Conservation (phyloP, 257 asterid genomes). For the Nicotiana otophora region DNA sequence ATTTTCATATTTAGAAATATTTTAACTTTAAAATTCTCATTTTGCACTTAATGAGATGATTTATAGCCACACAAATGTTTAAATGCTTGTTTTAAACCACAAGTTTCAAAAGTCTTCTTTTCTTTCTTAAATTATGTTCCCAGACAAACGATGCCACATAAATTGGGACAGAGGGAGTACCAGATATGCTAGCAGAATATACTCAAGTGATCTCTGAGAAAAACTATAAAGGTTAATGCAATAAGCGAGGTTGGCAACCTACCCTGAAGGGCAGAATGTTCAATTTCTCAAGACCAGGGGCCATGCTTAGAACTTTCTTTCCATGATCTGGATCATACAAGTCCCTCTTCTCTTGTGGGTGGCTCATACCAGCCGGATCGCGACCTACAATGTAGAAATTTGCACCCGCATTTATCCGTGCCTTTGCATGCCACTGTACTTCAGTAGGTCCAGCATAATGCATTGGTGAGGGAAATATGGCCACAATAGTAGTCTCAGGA, state of each 20-base stretch:
- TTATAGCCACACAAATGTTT: too few species aligned
- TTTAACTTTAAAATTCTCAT: too few species aligned
- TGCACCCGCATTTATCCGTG: conserved; percentile 81
- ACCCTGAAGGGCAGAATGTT: conserved; percentile 83
- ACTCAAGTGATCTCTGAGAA: neutral
- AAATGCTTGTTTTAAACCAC: too few species aligned
- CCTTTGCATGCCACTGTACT: conserved; percentile 96
- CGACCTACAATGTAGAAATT: conserved; percentile 90
- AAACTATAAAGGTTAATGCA: neutral
- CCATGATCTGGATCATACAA: conserved; percentile 85
- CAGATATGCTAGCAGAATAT: neutral
- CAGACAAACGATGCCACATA: too few species aligned
- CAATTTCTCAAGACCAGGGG: conserved; percentile 76
- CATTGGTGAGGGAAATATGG: conserved; percentile 91
- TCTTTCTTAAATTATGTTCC: too few species aligned
- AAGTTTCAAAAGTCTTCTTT: too few species aligned
- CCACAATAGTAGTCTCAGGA: conserved; percentile 72
- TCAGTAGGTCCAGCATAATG: conserved; percentile 94
- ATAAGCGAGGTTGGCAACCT: conserved; percentile 1
- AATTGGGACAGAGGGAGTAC: too few species aligned
- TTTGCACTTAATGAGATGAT: too few species aligned
- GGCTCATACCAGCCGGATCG: conserved; percentile 92
- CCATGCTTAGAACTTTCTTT: conserved; percentile 86
- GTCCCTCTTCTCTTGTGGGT: conserved; percentile 80
- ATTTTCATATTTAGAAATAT: too few species aligned